phyloP scores from a whole-genome alignment of 306 rosid species.

The Rubus parviflorus region DNA sequence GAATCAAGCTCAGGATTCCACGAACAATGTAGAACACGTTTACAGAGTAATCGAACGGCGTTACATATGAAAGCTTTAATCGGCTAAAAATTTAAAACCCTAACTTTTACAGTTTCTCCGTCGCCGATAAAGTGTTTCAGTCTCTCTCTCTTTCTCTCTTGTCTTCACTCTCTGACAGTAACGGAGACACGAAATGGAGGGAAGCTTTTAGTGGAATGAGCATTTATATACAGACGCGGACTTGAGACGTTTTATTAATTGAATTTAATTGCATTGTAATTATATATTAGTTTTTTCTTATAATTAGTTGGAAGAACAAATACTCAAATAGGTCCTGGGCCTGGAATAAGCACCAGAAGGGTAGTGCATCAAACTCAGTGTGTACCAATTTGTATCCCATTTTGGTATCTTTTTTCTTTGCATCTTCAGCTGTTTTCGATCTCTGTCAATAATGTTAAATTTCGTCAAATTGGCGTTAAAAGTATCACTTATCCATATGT shows the following conservation, averaged over 20 bases:
- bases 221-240: neutral
- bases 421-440: neutral
- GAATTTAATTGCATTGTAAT: neutral
- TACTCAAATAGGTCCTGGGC: neutral
- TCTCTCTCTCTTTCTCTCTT: neutral
- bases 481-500: too few relatives aligned
- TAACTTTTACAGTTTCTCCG: neutral
- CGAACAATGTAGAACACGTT: neutral
- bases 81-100: neutral
- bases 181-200: conserved; percentile 1
- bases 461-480: neutral
- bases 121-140: neutral
- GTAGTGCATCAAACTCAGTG: neutral
- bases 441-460: too few relatives aligned
- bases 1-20: neutral
- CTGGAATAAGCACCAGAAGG: neutral
- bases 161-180: neutral
- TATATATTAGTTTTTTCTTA: neutral
- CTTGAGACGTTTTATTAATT: neutral
- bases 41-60: neutral
- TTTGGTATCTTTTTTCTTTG: neutral
- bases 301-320: neutral
- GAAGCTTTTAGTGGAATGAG: neutral
- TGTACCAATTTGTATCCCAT: neutral
- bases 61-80: neutral